Conservation (phyloP, 768 basidiomycete species). For the Trametes gibbosa region DNA sequence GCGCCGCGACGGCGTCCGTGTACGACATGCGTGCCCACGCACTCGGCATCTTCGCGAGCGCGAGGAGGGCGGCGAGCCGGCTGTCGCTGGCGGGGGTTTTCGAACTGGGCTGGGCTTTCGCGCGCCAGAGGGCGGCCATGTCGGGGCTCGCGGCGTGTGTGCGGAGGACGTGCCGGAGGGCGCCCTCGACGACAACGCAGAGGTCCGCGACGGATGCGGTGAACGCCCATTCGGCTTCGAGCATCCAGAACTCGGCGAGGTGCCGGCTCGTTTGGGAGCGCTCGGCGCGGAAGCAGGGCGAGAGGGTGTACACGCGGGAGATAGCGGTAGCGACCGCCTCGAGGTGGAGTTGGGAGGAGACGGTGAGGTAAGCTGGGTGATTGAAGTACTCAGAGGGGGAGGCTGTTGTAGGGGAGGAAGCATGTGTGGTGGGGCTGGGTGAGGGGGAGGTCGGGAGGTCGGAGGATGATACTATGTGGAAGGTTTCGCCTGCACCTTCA, state of each 20-base stretch:
- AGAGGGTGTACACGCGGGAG: constrained; percentile 86
- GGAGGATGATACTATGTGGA: constrained; percentile 54
- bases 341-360: constrained; percentile 94
- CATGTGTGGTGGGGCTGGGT: constrained; percentile 18
- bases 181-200: constrained; percentile 55
- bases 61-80: constrained; percentile 33
- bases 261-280: constrained; percentile 86
- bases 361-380: constrained; percentile 79
- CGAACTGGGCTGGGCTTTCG: constrained; percentile 33
- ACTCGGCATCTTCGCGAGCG: constrained; percentile 22
- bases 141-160: constrained; percentile 27
- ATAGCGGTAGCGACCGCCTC: constrained; percentile 80
- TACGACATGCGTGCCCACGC: constrained; percentile 78
- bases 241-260: constrained; percentile 98
- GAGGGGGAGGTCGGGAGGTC: constrained; percentile 24
- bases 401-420: constrained; percentile 10
- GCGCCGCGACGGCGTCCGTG: constrained; percentile 63
- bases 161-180: constrained; percentile 42
- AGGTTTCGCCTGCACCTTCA: constrained; percentile 94
- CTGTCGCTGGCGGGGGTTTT: constrained; percentile 16
- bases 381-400: constrained; percentile 63
- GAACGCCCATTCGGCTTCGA: constrained; percentile 91
- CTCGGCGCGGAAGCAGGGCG: constrained; percentile 94
- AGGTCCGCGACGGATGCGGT: constrained; percentile 45
- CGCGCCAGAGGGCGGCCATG: constrained; percentile 35